A percentile compares a stretch with the other conserved stretches of the same genome.
Evolutionary conservation across 2,329 filamentous ascomycete genomes (phyloP).

Genomic region (Fusarium fujikuroi): DNA sequence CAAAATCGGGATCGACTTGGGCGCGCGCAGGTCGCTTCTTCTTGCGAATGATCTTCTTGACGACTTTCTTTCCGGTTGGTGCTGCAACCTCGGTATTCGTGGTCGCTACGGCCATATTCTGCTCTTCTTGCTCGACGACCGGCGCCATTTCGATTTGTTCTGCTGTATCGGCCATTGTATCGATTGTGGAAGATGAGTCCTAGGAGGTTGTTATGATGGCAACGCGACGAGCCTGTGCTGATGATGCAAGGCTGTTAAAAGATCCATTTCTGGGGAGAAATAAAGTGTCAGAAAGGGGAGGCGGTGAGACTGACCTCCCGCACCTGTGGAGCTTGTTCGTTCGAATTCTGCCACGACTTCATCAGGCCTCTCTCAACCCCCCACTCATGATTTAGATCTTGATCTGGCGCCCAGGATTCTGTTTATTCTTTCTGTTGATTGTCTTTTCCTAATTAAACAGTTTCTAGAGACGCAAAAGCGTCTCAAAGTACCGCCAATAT

Average conservation of each 20-base stretch:
- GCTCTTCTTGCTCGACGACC: constrained; percentile 42
- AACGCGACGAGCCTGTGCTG: constrained; percentile 37
- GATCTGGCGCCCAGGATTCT: constrained; percentile 10
- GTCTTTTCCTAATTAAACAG: constrained; percentile 7
- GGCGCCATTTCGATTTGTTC: constrained; percentile 43
- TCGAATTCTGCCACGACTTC: constrained; percentile 43
- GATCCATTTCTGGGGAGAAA: constrained; percentile 31
- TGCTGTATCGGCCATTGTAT: constrained; percentile 48
- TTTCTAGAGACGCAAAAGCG: constrained; percentile 36
- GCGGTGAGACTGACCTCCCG: constrained; percentile 43
- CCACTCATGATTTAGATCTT: constrained; percentile 44
- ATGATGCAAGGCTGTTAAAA: constrained; percentile 46
- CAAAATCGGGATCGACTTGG: constrained; percentile 86
- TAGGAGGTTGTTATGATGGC: constrained; percentile 31
- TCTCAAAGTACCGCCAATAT: constrained; percentile 64
- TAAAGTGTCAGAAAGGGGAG: constrained; percentile 35
- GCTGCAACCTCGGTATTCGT: constrained; percentile 58
- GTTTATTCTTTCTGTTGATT: constrained; percentile 23
- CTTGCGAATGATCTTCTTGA: constrained; percentile 91
- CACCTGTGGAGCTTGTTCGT: constrained; percentile 29
- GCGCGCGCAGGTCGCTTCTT: constrained; percentile 90
- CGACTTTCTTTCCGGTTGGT: constrained; percentile 65
- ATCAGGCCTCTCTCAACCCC: constrained; percentile 44
- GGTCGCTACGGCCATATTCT: constrained; percentile 50
- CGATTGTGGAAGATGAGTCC: background rate